Percentiles rank a stretch among this genome's conserved stretches.
These are phyloP conservation scores for Cinnamomum chago DNA, from an alignment of 164 flowering plant genomes.

Conservation along the genomic window DNA sequence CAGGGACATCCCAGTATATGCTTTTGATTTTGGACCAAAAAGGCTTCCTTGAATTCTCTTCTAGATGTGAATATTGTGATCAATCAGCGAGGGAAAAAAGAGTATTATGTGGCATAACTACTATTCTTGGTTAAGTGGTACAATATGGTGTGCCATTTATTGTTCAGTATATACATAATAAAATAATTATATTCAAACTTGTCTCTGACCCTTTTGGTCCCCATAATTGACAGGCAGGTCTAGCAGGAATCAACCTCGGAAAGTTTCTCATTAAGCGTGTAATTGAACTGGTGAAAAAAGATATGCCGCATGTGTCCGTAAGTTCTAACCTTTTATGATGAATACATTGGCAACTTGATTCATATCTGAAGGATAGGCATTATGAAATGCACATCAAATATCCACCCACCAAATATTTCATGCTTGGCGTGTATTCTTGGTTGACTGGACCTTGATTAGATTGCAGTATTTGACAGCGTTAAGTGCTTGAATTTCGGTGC, in stretches of 20 bases:
- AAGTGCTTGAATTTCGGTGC: too few relatives aligned
- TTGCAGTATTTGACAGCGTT: too few relatives aligned
- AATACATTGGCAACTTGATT: neutral
- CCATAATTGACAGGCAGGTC: slow-evolving; percentile 68
- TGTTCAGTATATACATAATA: neutral
- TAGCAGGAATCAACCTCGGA: slow-evolving; percentile 89
- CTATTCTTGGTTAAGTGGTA: neutral
- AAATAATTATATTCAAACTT: slow-evolving; percentile 1
- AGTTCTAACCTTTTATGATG: slow-evolving; percentile 23
- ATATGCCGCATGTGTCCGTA: slow-evolving; percentile 84
- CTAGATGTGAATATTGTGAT: neutral
- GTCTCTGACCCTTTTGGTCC: slow-evolving; percentile 15
- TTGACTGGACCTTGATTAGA: too few relatives aligned
- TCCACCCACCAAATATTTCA: too few relatives aligned
- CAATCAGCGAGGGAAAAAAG: too few relatives aligned
- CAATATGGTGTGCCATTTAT: neutral
- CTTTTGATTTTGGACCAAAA: too few relatives aligned
- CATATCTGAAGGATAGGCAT: neutral
- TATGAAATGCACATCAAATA: neutral
- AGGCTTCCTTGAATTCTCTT: neutral
- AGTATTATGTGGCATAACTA: too few relatives aligned
- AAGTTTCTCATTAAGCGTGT: slow-evolving; percentile 95
- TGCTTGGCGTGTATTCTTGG: too few relatives aligned
- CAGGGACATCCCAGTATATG: too few relatives aligned
- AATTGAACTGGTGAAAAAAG: slow-evolving; percentile 67